Conservation (phyloP, 2,329 filamentous ascomycete species). For the Aaosphaeria pasadenensis region DNA sequence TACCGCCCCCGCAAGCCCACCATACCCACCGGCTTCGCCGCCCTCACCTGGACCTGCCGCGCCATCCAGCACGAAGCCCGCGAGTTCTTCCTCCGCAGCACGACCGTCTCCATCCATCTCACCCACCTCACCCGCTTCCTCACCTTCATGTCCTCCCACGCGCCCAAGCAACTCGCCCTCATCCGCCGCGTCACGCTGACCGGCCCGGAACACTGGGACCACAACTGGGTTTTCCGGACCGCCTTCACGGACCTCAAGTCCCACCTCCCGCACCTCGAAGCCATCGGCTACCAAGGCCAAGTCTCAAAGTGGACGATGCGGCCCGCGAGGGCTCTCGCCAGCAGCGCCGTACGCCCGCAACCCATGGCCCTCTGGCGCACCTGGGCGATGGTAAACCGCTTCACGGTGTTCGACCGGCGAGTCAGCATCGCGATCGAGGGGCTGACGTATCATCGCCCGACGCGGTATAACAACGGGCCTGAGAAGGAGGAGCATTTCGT, state of each 20-base stretch:
- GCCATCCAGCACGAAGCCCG: conserved; percentile 9
- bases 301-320: not conserved
- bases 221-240: not conserved
- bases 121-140: conserved; percentile 6
- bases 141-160: conserved; percentile 1
- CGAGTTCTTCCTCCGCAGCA: conserved; percentile 4
- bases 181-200: conserved; percentile 4
- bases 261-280: conserved; percentile 6
- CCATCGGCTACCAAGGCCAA: conserved; percentile 9
- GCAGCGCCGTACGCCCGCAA: not conserved
- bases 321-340: not conserved
- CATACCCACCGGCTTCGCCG: conserved; percentile 7
- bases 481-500: too few relatives aligned
- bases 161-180: conserved; percentile 3
- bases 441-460: not conserved
- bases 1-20: conserved; percentile 2
- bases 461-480: too few relatives aligned
- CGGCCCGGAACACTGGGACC: not conserved
- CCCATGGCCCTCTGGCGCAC: not conserved
- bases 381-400: not conserved
- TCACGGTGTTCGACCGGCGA: not conserved
- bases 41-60: conserved; percentile 8
- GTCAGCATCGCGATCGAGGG: conserved; percentile 4
- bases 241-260: not conserved
- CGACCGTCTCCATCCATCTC: conserved; percentile 6